Percentiles rank a stretch among this genome's conserved stretches.
These are phyloP conservation scores for Rhizodiscina lignyota DNA, from an alignment of 495 filamentous ascomycete genomes.

Conservation along the genomic window DNA sequence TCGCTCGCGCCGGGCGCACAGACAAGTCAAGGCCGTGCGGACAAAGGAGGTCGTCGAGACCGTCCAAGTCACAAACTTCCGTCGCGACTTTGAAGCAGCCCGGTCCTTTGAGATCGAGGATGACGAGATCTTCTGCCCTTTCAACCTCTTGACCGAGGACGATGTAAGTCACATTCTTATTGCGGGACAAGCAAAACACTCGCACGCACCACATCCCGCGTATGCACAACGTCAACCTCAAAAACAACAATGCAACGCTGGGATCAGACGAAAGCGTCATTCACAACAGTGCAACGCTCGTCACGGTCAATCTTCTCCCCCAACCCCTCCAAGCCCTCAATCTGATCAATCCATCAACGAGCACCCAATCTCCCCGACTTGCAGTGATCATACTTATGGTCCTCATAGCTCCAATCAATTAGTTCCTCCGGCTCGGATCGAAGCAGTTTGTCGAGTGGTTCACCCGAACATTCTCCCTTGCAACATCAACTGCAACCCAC, in stretches of 20 bases:
- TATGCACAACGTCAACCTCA: not conserved
- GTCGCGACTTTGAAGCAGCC: slow-evolving; percentile 73
- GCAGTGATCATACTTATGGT: too few species aligned
- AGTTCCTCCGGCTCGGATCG: slow-evolving; percentile 83
- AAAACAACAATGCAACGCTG: too few species aligned
- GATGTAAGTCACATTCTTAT: slow-evolving; percentile 55
- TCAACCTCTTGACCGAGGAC: slow-evolving; percentile 75
- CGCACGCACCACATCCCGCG: not conserved
- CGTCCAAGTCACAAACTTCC: slow-evolving; percentile 55
- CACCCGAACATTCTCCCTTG: slow-evolving; percentile 78
- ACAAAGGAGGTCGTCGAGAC: slow-evolving; percentile 78
- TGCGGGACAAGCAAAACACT: slow-evolving; percentile 5
- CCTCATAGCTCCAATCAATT: slow-evolving; percentile 71
- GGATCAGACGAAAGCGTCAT: too few species aligned
- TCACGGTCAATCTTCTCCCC: too few species aligned
- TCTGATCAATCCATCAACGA: not conserved
- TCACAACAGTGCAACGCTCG: too few species aligned
- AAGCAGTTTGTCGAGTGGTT: slow-evolving; percentile 85
- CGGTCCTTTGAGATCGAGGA: slow-evolving; percentile 95
- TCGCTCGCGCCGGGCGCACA: slow-evolving; percentile 67
- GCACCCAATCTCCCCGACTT: not conserved
- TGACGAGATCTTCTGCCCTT: slow-evolving; percentile 89
- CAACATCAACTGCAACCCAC: slow-evolving; percentile 66
- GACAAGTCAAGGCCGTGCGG: slow-evolving; percentile 26
- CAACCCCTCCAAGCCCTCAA: too few species aligned